These are phyloP conservation scores for Hordeum marinum DNA, from an alignment of 176 grass and related monocot genomes.

Conservation along the genomic window DNA sequence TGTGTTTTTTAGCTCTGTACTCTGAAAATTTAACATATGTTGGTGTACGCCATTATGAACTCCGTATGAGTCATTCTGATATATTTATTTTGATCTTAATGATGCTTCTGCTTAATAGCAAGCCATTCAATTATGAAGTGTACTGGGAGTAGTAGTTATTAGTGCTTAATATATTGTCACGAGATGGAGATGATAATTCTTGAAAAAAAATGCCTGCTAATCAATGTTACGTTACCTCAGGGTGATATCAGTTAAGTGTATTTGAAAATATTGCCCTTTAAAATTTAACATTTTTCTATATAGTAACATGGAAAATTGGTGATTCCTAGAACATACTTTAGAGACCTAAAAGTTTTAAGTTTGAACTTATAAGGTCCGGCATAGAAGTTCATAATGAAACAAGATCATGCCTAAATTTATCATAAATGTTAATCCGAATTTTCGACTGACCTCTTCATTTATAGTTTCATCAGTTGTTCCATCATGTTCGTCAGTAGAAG, in stretches of 20 bases:
- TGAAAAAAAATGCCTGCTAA: not conserved
- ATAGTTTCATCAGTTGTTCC: slow-evolving; percentile 23
- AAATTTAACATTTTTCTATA: not conserved
- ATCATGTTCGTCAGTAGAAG: not conserved
- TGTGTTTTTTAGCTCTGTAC: slow-evolving; percentile 3
- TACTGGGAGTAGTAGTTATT: not conserved
- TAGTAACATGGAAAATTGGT: slow-evolving; percentile 3
- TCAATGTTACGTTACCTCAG: not conserved
- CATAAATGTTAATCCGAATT: not conserved
- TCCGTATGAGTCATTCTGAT: not conserved
- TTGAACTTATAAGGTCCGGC: slow-evolving; percentile 10
- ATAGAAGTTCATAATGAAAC: slow-evolving; percentile 13
- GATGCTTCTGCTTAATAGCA: slow-evolving; percentile 12
- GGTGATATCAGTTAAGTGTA: not conserved
- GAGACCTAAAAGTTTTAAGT: not conserved
- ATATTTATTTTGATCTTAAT: slow-evolving; percentile 2
- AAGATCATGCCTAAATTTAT: slow-evolving; percentile 22
- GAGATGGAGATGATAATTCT: not conserved
- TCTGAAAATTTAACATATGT: not conserved
- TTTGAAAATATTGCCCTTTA: not conserved
- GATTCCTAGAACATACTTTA: not conserved
- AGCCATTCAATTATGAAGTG: slow-evolving; percentile 3
- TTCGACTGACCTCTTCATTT: slow-evolving; percentile 38
- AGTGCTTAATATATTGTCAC: not conserved
- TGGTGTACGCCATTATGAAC: not conserved